Evolutionary conservation across 192 early-diverging fungal species (phyloP).

Genomic region (Spinellus fusiger): DNA sequence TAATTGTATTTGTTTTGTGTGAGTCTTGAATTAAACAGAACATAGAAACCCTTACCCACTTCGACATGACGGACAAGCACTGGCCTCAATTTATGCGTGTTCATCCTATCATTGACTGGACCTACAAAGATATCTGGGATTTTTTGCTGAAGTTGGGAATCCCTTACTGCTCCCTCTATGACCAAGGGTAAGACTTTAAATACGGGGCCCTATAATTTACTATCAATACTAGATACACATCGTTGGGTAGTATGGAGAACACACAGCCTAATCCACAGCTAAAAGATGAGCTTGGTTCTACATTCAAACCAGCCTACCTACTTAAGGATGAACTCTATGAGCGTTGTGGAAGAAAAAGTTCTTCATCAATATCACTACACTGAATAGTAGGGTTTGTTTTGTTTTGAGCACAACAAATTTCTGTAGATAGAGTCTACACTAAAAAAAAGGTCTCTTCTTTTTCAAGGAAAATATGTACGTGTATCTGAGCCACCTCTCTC

Average conservation of each 20-base stretch:
- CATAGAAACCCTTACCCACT: constrained; percentile 45
- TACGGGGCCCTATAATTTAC: not conserved
- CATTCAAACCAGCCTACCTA: constrained; percentile 62
- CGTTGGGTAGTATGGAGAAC: constrained; percentile 77
- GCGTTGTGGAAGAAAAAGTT: constrained; percentile 51
- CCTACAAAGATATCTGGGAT: constrained; percentile 79
- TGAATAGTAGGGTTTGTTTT: no score
- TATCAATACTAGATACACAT: constrained; percentile 69
- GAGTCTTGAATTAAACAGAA: not conserved
- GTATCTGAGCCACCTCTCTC: no score
- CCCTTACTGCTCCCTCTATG: constrained; percentile 86
- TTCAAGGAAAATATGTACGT: no score
- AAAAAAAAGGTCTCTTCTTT: no score
- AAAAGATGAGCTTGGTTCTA: constrained; percentile 27
- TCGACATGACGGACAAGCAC: constrained; percentile 71
- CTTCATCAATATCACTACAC: no score
- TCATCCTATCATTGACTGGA: constrained; percentile 90
- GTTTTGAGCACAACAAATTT: no score
- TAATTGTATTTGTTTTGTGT: constrained; percentile 15
- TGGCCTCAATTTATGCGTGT: constrained; percentile 92
- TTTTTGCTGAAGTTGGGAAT: constrained; percentile 58
- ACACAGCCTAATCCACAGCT: constrained; percentile 84
- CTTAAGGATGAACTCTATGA: constrained; percentile 56
- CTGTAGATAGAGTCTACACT: no score
- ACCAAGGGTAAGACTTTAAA: constrained; percentile 57